These are phyloP conservation scores for Castanopsis chinensis DNA, from an alignment of 306 rosid species.

Conservation along the genomic window DNA sequence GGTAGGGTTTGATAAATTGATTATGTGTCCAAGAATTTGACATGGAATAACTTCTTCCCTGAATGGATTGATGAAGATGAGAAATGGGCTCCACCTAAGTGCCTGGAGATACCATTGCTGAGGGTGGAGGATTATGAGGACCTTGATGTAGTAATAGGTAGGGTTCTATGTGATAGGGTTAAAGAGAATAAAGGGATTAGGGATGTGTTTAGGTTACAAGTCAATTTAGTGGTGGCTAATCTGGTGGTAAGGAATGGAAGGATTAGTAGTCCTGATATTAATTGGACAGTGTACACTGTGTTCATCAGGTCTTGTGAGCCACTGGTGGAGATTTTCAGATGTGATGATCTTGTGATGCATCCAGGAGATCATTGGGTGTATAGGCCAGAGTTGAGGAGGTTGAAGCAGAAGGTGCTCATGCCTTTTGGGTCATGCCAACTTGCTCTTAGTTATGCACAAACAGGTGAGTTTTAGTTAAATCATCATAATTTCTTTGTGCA, in stretches of 20 bases:
- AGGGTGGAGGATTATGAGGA: conserved; percentile 24
- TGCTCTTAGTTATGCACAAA: conserved; percentile 52
- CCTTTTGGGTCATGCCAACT: conserved; percentile 78
- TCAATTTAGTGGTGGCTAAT: conserved; percentile 78
- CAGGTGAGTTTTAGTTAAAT: conserved; percentile 50
- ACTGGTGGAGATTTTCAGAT: conserved; percentile 80
- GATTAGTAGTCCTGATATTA: conserved; percentile 33
- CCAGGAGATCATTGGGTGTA: conserved; percentile 49
- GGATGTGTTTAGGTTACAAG: conserved; percentile 65
- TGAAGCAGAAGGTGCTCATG: conserved; percentile 64
- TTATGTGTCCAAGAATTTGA: conserved; percentile 10
- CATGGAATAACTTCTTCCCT: conserved; percentile 59
- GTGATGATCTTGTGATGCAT: conserved; percentile 62
- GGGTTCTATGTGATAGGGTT: conserved; percentile 48
- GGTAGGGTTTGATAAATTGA: conserved; percentile 42
- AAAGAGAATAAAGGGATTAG: conserved; percentile 29
- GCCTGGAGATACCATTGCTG: conserved; percentile 67
- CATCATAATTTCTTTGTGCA: too few relatives aligned
- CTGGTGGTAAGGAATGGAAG: conserved; percentile 54
- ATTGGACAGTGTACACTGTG: conserved; percentile 51
- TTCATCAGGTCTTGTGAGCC: conserved; percentile 73
- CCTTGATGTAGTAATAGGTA: conserved; percentile 56
- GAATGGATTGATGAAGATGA: conserved; percentile 65
- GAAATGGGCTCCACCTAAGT: conserved; percentile 35
- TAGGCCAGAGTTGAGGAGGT: conserved; percentile 52